Base-by-base conservation (phyloP, 202 grass and related monocot genomes). In the Hordeum pubiflorum region DNA sequence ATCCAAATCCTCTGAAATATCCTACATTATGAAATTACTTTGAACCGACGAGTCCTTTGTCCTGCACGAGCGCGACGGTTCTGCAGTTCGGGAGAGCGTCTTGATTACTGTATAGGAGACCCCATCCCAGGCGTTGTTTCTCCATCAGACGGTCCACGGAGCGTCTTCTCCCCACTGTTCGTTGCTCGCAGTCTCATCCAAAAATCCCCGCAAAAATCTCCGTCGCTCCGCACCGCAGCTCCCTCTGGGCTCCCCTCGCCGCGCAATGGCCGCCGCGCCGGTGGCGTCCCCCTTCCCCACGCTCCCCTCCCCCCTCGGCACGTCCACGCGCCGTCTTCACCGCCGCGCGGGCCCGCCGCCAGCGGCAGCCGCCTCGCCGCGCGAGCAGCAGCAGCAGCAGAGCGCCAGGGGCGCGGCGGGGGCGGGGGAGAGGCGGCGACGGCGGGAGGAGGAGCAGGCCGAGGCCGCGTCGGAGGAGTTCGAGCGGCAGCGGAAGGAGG, bases 401-500 rank as follows among this genome's bases (percentile, higher is more conserved):
- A 75, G 46, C 68, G 39, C 52, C 29, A 10, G 39, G 52, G 22
- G 15, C 9, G 12, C 8, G 2, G 14, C 22, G 26, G 33, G 41
- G 38, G 41, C 48, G 18, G 74, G 41, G 59, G 79, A 82, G 52
- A 62, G 76, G 40, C 40, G 68, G 48, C 41, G 24, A 55, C 72
- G 79, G 54, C 61, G 74, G 29, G 86, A 83, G 10, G 84, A 74
- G 79, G 85, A 90, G 1, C 62, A 59, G 11, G 72, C 11, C 5
- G 88, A 75, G 2, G 67, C 0, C 52, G 85, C 52, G 3, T 83
- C 48, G 23, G 85, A 70, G 29, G 79, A 50, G 64, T 67, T 75
- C 63, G 84, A 84, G 46, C 82, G 78, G 82, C 88, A 76, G 88
- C 55, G 87, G 39, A 92, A 87, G 77, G 92, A 93, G 89, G 88